Conservation (phyloP, 2,329 filamentous ascomycete species). For the Colletotrichum ledebouriae region DNA sequence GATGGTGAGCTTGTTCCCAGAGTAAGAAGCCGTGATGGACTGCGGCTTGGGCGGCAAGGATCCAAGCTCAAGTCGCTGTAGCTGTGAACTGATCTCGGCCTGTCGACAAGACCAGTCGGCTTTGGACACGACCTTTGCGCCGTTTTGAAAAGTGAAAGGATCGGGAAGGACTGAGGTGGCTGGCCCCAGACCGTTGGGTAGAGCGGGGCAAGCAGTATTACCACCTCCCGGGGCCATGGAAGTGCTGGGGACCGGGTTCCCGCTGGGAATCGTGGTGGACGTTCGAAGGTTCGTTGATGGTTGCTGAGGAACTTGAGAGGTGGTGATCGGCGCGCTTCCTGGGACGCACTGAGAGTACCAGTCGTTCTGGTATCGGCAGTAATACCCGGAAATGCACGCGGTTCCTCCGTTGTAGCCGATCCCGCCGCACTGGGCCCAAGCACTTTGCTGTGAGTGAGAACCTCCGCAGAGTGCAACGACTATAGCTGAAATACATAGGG, state of each 20-base stretch:
- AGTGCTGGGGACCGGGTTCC: slow-evolving; percentile 10
- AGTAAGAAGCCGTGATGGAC: slow-evolving; percentile 51
- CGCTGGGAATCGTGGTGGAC: slow-evolving; percentile 1
- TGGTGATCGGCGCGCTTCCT: slow-evolving; percentile 9
- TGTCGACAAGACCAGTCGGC: slow-evolving; percentile 58
- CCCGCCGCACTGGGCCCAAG: no score
- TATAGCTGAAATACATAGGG: no score
- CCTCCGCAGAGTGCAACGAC: no score
- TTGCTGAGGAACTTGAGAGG: background rate
- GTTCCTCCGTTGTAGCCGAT: no score
- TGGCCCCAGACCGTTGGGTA: slow-evolving; percentile 32
- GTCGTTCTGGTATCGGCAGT: no score
- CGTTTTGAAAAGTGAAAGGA: slow-evolving; percentile 57
- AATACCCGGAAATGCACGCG: no score
- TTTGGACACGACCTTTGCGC: slow-evolving; percentile 53
- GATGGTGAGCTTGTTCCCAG: slow-evolving; percentile 53
- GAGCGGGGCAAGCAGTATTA: slow-evolving; percentile 28
- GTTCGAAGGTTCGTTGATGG: slow-evolving; percentile 21
- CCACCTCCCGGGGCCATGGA: slow-evolving; percentile 11
- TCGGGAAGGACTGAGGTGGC: slow-evolving; percentile 44
- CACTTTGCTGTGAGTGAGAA: background rate
- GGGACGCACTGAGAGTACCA: no score
- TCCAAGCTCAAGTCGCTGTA: slow-evolving; percentile 57
- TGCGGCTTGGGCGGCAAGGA: slow-evolving; percentile 52
- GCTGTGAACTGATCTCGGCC: slow-evolving; percentile 53